These are phyloP conservation scores for Rhododendron vialii DNA, from an alignment of 148 eudicot species.

Conservation along the genomic window DNA sequence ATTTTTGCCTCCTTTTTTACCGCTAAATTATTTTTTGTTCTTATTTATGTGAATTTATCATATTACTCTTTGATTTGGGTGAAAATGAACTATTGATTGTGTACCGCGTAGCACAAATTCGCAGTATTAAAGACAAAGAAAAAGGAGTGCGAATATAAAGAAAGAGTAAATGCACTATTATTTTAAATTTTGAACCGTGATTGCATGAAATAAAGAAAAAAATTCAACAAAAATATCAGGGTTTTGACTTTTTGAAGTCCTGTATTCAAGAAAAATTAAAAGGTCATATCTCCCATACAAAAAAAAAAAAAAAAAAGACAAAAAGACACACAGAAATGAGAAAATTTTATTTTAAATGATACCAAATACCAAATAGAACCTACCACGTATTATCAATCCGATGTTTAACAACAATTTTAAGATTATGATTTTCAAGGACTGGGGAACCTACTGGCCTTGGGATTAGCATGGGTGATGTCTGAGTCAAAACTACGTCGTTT, in stretches of 20 bases:
- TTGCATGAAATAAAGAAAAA: too few relatives aligned
- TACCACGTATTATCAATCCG: not conserved
- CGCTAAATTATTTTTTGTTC: not conserved
- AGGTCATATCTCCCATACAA: not conserved
- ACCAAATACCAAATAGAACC: not conserved
- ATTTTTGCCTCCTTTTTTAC: not conserved
- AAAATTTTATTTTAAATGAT: not conserved
- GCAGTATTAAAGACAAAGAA: not conserved
- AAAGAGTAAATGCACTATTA: too few relatives aligned
- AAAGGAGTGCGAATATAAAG: not conserved
- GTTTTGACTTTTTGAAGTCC: too few relatives aligned
- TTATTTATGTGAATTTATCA: not conserved
- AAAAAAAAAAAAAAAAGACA: too few relatives aligned
- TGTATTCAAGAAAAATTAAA: too few relatives aligned
- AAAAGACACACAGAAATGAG: not conserved
- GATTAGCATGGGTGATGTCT: too few relatives aligned
- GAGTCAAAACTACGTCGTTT: too few relatives aligned
- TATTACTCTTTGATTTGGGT: not conserved
- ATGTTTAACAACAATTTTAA: not conserved
- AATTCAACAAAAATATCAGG: too few relatives aligned
- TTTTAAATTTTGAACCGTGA: too few relatives aligned
- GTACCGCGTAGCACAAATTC: not conserved
- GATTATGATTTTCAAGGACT: not conserved
- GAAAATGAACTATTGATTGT: not conserved
- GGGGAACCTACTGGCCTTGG: not conserved